These are phyloP conservation scores for Phytopythium boreale DNA, from an alignment of 352 stramenopile species.

Conservation along the genomic window DNA sequence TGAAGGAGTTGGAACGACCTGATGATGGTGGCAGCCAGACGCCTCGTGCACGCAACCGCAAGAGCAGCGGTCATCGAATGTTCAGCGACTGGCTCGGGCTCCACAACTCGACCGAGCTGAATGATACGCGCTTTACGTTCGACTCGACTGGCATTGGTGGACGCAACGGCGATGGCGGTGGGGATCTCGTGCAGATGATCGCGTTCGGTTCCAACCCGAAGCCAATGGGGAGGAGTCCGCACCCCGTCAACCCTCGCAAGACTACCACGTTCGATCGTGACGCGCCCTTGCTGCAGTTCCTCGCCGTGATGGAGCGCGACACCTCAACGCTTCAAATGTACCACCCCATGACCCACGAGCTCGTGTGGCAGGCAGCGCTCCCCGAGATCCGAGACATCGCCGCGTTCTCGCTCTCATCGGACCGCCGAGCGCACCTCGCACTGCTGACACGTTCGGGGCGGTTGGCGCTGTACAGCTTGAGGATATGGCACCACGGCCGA, in stretches of 20 bases:
- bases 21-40: background rate
- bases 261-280: constrained; percentile 1
- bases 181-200: constrained; percentile 13
- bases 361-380: constrained; percentile 23
- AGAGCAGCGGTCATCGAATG: constrained; percentile 2
- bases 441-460: constrained; percentile 19
- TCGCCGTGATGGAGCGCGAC: constrained; percentile 21
- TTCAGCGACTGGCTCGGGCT: constrained; percentile 27
- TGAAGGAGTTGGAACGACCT: background rate
- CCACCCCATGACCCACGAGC: constrained; percentile 19
- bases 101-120: constrained; percentile 3
- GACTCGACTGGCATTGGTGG: background rate
- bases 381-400: constrained; percentile 15
- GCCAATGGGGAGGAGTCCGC: constrained; percentile 12
- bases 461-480: constrained; percentile 22
- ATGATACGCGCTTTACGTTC: background rate
- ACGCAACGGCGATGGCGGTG: background rate
- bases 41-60: background rate
- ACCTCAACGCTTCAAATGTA: constrained; percentile 20
- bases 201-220: constrained; percentile 20
- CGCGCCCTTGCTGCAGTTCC: constrained; percentile 18
- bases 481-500: constrained; percentile 25
- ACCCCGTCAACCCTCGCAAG: constrained; percentile 7
- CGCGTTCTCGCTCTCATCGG: constrained; percentile 21
- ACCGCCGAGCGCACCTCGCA: constrained; percentile 19